Conservation (phyloP, 352 stramenopile genomes). For the Globisporangium nagaii region DNA sequence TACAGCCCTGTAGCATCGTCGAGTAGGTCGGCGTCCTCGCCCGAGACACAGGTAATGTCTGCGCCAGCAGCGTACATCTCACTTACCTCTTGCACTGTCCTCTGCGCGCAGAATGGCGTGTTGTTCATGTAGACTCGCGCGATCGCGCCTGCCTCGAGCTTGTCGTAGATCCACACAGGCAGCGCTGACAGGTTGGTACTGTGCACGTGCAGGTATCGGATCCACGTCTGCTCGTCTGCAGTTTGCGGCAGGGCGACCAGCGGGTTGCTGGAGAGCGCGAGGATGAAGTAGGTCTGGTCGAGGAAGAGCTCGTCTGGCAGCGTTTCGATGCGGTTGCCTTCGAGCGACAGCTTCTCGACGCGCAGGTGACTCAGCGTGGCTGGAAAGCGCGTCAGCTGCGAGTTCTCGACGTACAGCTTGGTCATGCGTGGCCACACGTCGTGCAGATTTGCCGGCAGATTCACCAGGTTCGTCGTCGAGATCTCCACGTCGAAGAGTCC, state of each 20-base stretch:
- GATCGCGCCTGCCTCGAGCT: slow-evolving; percentile 10
- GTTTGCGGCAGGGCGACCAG: slow-evolving; percentile 16
- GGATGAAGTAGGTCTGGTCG: slow-evolving; percentile 16
- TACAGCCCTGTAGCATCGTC: slow-evolving; percentile 9
- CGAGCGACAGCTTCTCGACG: slow-evolving; percentile 27
- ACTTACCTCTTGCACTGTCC: background rate
- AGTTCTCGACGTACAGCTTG: slow-evolving; percentile 22
- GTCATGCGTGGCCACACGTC: slow-evolving; percentile 14
- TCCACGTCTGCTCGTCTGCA: slow-evolving; percentile 1
- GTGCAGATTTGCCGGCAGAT: slow-evolving; percentile 18
- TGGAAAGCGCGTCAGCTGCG: background rate
- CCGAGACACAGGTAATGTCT: slow-evolving; percentile 4
- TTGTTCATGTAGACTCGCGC: slow-evolving; percentile 21
- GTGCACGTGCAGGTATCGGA: slow-evolving; percentile 22
- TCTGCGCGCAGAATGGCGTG: slow-evolving; percentile 24
- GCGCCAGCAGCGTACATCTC: background rate
- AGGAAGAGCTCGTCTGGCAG: slow-evolving; percentile 16
- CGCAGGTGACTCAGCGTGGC: slow-evolving; percentile 5
- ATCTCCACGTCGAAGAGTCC: slow-evolving; percentile 25
- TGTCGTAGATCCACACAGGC: slow-evolving; percentile 22
- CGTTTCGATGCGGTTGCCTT: slow-evolving; percentile 20
- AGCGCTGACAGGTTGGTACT: slow-evolving; percentile 19
- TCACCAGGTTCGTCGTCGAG: slow-evolving; percentile 21
- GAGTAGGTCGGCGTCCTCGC: slow-evolving; percentile 1
- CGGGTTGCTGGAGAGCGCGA: slow-evolving; percentile 25